Percentiles rank a stretch among this genome's conserved stretches.
Conservation (phyloP, 768 basidiomycete species). For the Gymnopilus dilepis region DNA sequence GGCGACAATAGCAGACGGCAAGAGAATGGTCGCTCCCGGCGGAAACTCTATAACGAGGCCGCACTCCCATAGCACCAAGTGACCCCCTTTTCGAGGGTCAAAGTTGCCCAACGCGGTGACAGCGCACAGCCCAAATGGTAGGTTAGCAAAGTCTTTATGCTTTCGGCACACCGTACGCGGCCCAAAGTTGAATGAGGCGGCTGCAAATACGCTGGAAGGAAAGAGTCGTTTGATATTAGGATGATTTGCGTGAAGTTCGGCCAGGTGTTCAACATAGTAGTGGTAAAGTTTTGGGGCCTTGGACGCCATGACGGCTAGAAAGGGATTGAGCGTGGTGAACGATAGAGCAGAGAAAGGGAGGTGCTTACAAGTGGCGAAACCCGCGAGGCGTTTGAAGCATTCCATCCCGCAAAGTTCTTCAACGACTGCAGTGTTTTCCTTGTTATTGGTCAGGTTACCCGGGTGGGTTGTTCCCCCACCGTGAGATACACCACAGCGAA, state of each 20-base stretch:
- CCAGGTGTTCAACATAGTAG: slow-evolving; percentile 3
- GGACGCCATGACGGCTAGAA: slow-evolving; percentile 9
- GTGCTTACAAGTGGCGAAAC: slow-evolving; percentile 10
- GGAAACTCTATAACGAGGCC: neutral
- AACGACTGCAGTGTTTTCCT: neutral
- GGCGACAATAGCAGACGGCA: neutral
- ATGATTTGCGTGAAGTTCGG: neutral
- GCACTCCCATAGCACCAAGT: neutral
- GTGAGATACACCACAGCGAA: slow-evolving; percentile 13
- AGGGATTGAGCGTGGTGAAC: neutral
- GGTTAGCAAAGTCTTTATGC: neutral
- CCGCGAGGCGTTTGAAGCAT: slow-evolving; percentile 13
- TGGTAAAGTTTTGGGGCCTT: slow-evolving; percentile 12
- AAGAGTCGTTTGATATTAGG: slow-evolving; percentile 14
- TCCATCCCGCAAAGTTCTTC: slow-evolving; percentile 6
- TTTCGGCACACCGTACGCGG: neutral
- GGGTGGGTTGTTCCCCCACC: slow-evolving; percentile 14
- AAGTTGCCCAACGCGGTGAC: neutral
- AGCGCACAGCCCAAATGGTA: neutral
- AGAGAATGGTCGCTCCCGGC: neutral
- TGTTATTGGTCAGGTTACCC: slow-evolving; percentile 8
- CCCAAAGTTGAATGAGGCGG: neutral
- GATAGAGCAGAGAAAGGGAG: no score
- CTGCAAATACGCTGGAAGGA: neutral
- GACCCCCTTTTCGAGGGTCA: neutral